Percentiles rank a stretch among this genome's conserved stretches.
These are phyloP conservation scores for Hevea brasiliensis DNA, from an alignment of 345 rosid genomes.

Conservation along the genomic window DNA sequence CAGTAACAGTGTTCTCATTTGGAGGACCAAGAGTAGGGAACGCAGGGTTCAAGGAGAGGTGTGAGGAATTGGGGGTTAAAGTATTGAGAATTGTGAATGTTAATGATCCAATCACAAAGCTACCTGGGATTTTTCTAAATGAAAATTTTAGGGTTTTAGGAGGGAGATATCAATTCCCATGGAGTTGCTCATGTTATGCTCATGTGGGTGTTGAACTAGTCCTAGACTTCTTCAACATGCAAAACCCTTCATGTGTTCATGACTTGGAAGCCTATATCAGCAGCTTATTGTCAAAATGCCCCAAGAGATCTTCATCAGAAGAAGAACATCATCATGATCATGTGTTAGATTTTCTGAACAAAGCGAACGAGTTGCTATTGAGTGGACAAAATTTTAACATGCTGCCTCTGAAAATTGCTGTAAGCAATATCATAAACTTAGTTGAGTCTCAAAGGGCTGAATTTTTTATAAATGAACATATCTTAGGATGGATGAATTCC, in stretches of 20 bases:
- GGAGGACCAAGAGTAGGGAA: constrained; percentile 97
- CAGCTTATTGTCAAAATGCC: constrained; percentile 42
- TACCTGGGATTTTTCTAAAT: constrained; percentile 78
- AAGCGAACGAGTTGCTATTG: constrained; percentile 1
- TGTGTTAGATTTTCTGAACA: background rate
- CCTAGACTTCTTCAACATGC: constrained; percentile 66
- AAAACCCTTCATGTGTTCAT: constrained; percentile 73
- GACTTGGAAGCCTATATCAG: constrained; percentile 68
- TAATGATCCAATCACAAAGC: constrained; percentile 79
- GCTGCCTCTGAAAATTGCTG: constrained; percentile 7
- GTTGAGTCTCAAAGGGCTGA: constrained; percentile 17
- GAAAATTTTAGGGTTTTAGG: constrained; percentile 72
- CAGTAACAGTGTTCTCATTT: constrained; percentile 73
- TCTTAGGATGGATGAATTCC: constrained; percentile 19
- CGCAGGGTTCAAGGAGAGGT: constrained; percentile 61
- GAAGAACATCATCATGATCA: background rate
- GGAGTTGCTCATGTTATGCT: constrained; percentile 75
- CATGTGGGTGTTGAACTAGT: constrained; percentile 69
- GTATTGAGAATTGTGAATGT: constrained; percentile 68
- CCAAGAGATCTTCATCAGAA: constrained; percentile 4
- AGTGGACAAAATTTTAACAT: constrained; percentile 1
- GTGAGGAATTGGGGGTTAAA: constrained; percentile 79
- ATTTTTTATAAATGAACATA: constrained; percentile 14
- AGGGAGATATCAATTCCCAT: constrained; percentile 62
- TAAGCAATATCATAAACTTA: constrained; percentile 10